Conservation (phyloP, 2,329 filamentous ascomycete genomes). For the Remersonia thermophila region DNA sequence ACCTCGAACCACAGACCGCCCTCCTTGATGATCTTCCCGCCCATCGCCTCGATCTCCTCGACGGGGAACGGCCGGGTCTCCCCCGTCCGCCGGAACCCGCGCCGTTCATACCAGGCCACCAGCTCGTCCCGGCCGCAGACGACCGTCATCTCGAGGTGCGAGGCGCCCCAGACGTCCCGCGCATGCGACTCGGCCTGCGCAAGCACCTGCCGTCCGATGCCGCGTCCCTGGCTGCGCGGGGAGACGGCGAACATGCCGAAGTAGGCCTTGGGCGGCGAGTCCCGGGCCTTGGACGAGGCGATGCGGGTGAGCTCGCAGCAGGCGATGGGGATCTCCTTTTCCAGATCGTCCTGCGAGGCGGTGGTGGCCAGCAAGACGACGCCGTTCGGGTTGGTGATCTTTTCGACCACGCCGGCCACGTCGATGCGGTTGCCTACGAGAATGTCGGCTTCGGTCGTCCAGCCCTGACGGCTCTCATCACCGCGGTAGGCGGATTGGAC, state of each 20-base stretch:
- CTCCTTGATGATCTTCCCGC: slow-evolving; percentile 24
- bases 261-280: slow-evolving; percentile 21
- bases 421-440: slow-evolving; percentile 33
- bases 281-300: no score
- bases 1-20: slow-evolving; percentile 30
- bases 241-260: slow-evolving; percentile 39
- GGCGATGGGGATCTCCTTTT: slow-evolving; percentile 21
- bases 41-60: slow-evolving; percentile 23
- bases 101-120: slow-evolving; percentile 32
- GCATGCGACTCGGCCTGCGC: slow-evolving; percentile 29
- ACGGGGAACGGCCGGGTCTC: slow-evolving; percentile 32
- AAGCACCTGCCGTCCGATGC: slow-evolving; percentile 31
- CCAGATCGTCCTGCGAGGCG: slow-evolving; percentile 15
- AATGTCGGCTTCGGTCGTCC: slow-evolving; percentile 36
- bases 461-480: slow-evolving; percentile 27
- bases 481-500: slow-evolving; percentile 34
- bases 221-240: slow-evolving; percentile 29
- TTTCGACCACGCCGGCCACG: slow-evolving; percentile 15
- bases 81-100: slow-evolving; percentile 30
- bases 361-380: slow-evolving; percentile 25
- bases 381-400: slow-evolving; percentile 28
- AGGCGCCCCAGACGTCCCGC: slow-evolving; percentile 21
- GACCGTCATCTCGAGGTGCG: slow-evolving; percentile 31
- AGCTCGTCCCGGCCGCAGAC: slow-evolving; percentile 32
- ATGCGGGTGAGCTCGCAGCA: slow-evolving; percentile 32